Conservation (phyloP, 352 stramenopile genomes). For the Pythium scleroteichum region DNA sequence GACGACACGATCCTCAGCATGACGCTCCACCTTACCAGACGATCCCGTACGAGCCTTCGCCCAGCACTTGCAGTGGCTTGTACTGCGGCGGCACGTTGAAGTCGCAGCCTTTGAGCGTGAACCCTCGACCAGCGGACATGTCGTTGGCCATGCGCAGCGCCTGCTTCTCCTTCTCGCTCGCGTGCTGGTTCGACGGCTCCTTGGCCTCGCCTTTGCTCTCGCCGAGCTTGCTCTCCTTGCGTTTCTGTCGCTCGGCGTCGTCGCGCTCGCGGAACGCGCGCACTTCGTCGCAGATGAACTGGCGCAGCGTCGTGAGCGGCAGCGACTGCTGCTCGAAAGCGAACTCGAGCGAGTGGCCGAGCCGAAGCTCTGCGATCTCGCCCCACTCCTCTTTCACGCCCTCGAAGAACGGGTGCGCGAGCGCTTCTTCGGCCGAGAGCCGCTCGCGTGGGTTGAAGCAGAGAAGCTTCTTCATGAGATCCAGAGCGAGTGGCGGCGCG, state of each 20-base stretch:
- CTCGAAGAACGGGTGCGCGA: conserved; percentile 88
- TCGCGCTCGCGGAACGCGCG: conserved; percentile 51
- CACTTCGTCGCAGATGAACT: conserved; percentile 85
- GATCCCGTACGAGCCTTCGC: conserved; percentile 92
- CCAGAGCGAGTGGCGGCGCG: conserved; percentile 44
- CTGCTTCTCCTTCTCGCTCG: not conserved
- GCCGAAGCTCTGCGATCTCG: conserved; percentile 55
- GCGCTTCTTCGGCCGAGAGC: conserved; percentile 87
- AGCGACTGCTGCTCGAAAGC: conserved; percentile 80
- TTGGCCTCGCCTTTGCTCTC: not conserved
- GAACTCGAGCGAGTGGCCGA: conserved; percentile 81
- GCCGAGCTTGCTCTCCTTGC: not conserved
- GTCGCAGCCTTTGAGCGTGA: conserved; percentile 80
- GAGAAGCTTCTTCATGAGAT: conserved; percentile 88
- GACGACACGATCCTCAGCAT: not conserved
- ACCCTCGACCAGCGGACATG: conserved; percentile 54
- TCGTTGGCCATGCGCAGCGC: conserved; percentile 49
- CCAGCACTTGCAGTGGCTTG: conserved; percentile 83
- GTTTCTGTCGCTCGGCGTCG: conserved; percentile 16
- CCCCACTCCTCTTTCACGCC: conserved; percentile 90
- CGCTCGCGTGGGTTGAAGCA: conserved; percentile 91
- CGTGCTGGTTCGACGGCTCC: conserved; percentile 11
- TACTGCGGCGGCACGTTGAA: conserved; percentile 87
- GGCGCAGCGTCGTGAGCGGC: conserved; percentile 59
- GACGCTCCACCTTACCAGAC: conserved; percentile 56